Conservation (phyloP, 495 filamentous ascomycete genomes). For the Aspergillus affinis region DNA sequence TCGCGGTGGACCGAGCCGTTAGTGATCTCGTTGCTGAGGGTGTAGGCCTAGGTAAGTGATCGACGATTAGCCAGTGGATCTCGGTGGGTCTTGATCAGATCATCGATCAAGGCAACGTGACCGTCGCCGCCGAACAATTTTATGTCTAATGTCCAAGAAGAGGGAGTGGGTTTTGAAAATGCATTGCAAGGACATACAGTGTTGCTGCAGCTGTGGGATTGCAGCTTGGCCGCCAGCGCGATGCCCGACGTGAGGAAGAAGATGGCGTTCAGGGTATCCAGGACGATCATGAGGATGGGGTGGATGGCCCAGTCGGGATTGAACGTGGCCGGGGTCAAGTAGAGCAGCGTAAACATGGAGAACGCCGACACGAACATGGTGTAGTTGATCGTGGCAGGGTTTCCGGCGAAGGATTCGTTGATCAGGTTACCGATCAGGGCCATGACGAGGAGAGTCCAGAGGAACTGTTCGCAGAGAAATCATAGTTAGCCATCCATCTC, state of each 20-base stretch:
- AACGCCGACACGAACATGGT: slow-evolving; percentile 65
- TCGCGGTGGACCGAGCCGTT: slow-evolving; percentile 52
- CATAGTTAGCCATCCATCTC: slow-evolving; percentile 7
- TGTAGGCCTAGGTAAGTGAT: slow-evolving; percentile 53
- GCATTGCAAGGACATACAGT: too few species aligned
- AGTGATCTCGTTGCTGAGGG: slow-evolving; percentile 55
- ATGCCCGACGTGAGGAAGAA: slow-evolving; percentile 67
- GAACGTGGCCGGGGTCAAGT: slow-evolving; percentile 55
- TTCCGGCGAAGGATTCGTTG: slow-evolving; percentile 50
- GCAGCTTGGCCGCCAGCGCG: slow-evolving; percentile 61
- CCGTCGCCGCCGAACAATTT: neutral
- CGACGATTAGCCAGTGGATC: slow-evolving; percentile 13
- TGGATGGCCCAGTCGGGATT: slow-evolving; percentile 47
- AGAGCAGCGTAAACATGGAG: slow-evolving; percentile 62
- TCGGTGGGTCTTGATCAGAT: slow-evolving; percentile 9
- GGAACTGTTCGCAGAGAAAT: slow-evolving; percentile 44
- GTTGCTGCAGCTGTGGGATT: slow-evolving; percentile 62
- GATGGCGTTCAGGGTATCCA: slow-evolving; percentile 61
- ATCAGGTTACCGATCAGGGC: slow-evolving; percentile 71
- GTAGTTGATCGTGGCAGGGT: slow-evolving; percentile 60
- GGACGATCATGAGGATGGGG: slow-evolving; percentile 53
- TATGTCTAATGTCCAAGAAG: too few species aligned
- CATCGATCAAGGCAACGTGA: neutral
- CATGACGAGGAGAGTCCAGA: slow-evolving; percentile 66
- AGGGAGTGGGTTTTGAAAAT: too few species aligned